Percentiles rank a stretch among this genome's conserved stretches.
phyloP scores from a whole-genome alignment of 148 eudicot genomes.

The Amaranthus hypochondriacus region DNA sequence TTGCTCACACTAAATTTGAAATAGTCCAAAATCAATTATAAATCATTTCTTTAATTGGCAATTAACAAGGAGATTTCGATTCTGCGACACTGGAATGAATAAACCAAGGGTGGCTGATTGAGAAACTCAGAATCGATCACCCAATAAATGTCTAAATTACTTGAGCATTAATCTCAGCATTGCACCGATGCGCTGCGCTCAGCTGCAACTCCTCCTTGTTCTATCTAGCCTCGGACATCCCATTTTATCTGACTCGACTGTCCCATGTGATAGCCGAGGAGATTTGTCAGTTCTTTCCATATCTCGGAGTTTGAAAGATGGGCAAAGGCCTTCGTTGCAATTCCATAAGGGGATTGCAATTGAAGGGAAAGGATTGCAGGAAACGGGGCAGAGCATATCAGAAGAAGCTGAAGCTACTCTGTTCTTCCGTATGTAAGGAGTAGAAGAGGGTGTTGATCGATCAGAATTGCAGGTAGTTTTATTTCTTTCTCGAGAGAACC shows the following conservation, averaged over 20 bases:
- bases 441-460: constrained; percentile 30
- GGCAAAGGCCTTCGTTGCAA: constrained; percentile 75
- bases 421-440: constrained; percentile 51
- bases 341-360: constrained; percentile 69
- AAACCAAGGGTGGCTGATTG: not conserved
- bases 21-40: too few relatives aligned
- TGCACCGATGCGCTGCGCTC: constrained; percentile 83
- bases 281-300: constrained; percentile 50
- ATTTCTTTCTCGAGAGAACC: constrained; percentile 52
- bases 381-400: constrained; percentile 72
- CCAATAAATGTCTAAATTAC: not conserved
- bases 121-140: not conserved
- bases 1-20: too few relatives aligned
- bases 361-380: constrained; percentile 83
- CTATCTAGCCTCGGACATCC: constrained; percentile 56
- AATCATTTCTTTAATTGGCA: too few relatives aligned
- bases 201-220: constrained; percentile 76
- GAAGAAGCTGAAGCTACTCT: constrained; percentile 72
- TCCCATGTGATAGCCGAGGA: constrained; percentile 41
- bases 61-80: too few relatives aligned
- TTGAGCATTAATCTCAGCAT: constrained; percentile 69
- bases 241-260: constrained; percentile 45
- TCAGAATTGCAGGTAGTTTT: constrained; percentile 38
- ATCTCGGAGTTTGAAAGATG: constrained; percentile 51
- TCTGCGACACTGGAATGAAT: too few relatives aligned